phyloP scores from a whole-genome alignment of 345 rosid species.

The Carallia pectinifolia region DNA sequence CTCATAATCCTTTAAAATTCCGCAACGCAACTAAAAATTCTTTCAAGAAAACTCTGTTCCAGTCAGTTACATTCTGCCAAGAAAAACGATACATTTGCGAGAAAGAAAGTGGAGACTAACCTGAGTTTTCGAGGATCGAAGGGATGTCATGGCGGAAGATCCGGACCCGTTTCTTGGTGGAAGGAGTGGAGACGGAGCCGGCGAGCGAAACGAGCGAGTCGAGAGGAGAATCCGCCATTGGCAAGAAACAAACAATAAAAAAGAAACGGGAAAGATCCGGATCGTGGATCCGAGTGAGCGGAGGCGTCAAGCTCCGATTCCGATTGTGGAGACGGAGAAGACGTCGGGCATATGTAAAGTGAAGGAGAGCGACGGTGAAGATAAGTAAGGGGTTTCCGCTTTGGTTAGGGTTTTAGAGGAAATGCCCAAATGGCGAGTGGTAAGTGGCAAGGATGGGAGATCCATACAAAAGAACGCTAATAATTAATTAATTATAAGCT shows the following conservation, averaged over 20 bases:
- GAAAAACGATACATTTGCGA: background rate
- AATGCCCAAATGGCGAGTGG: too few relatives aligned
- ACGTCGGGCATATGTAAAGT: background rate
- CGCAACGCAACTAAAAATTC: too few relatives aligned
- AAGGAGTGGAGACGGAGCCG: constrained; percentile 55
- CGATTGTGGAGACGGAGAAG: background rate
- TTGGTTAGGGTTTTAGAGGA: too few relatives aligned
- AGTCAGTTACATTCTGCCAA: background rate
- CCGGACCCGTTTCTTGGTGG: constrained; percentile 58
- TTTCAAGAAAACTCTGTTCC: too few relatives aligned
- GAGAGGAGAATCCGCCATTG: constrained; percentile 51
- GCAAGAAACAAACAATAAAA: constrained; percentile 7
- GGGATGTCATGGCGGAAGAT: constrained; percentile 72
- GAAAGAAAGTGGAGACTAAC: constrained; percentile 23
- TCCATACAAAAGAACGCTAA: too few relatives aligned
- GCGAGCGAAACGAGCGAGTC: constrained; percentile 57
- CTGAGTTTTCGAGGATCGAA: constrained; percentile 42
- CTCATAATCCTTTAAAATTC: too few relatives aligned
- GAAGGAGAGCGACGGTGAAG: constrained; percentile 27
- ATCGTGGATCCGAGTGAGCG: constrained; percentile 4
- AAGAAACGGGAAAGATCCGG: constrained; percentile 27
- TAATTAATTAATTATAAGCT: too few relatives aligned
- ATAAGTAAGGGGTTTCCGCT: constrained; percentile 14
- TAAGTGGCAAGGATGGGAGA: too few relatives aligned
- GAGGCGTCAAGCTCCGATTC: constrained; percentile 4